Evolutionary conservation across 257 asterid genomes (phyloP), one percentile per base, ranked within the genome.

Genomic region (Voacanga thouarsii): DNA sequence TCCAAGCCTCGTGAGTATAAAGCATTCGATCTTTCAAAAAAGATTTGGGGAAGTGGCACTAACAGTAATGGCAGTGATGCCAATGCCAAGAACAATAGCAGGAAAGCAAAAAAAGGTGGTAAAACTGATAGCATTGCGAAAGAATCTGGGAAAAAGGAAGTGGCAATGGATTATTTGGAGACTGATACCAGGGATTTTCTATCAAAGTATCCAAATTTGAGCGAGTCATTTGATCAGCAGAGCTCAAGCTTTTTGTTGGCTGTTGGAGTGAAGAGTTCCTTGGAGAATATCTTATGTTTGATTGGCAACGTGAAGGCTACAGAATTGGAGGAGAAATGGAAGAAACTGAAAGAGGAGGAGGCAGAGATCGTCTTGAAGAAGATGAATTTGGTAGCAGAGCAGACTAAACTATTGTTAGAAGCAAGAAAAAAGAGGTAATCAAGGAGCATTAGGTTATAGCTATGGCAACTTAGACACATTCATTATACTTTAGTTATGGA

Each of bases 281-380:
- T 86, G 80, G 82, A 67, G 82, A 85, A 85, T 21, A 86, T 71
- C 8, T 30, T 91, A 83, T 59, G 77, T 65, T 76, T 76, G 83
- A 71, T 89, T 56, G 90, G 84, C 76, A 67, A 64, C 18, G 81
- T 49, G 11, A 84, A 87, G 80, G 92, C 94, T 3, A 79, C 82
- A 82, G 89, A 87, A 23, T 77, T 88, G 81, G 90, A 93, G 55
- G 85, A 86, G 8, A 82, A 87, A 83, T 93, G 97, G 96, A 90
- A 83, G 84, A 71, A 83, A 41, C 59, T 93, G 79, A 2, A 50
- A 30, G 24, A 59, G 68, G 87, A 86, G 70, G 90, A 91, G 73
- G 15, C 56, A 57, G 89, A 84, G 75, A 28, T 91, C 7, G 43
- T 66, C 30, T 30, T 65, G 64, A 85, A 88, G 89, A 87, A 77